Evolutionary conservation across 306 rosid genomes (phyloP).

Genomic region (Medicago arabica): DNA sequence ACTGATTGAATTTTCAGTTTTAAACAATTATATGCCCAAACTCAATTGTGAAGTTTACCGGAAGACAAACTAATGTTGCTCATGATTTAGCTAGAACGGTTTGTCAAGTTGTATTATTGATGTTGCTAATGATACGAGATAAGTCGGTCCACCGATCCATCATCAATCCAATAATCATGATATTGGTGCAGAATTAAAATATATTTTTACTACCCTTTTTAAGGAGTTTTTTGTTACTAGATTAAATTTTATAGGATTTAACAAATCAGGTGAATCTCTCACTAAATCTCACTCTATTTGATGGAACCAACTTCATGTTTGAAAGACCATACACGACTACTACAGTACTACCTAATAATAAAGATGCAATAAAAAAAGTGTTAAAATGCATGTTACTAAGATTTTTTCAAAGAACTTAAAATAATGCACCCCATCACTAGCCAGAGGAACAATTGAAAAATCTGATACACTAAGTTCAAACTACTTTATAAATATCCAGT

Average conservation of each 20-base stretch:
- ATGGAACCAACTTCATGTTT: neutral
- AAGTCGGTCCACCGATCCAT: no score
- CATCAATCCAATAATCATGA: neutral
- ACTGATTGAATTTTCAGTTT: no score
- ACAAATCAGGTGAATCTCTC: neutral
- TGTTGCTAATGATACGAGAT: no score
- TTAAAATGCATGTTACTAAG: slow-evolving; percentile 1
- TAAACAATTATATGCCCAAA: no score
- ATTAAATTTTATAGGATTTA: neutral
- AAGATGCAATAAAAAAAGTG: neutral
- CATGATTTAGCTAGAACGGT: no score
- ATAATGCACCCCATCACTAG: neutral
- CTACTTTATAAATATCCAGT: slow-evolving; percentile 35
- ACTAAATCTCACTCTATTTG: neutral
- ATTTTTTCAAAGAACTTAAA: slow-evolving; percentile 26
- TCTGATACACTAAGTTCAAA: slow-evolving; percentile 31
- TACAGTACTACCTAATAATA: neutral
- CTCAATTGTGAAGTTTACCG: no score
- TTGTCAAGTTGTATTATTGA: no score
- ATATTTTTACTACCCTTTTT: neutral
- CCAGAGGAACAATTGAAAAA: slow-evolving; percentile 27
- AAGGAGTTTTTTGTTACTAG: neutral
- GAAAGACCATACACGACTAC: neutral
- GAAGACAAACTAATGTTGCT: no score
- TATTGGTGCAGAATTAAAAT: neutral